phyloP scores from a whole-genome alignment of 768 basidiomycete species.

The Brasilioporus rufonigricans region DNA sequence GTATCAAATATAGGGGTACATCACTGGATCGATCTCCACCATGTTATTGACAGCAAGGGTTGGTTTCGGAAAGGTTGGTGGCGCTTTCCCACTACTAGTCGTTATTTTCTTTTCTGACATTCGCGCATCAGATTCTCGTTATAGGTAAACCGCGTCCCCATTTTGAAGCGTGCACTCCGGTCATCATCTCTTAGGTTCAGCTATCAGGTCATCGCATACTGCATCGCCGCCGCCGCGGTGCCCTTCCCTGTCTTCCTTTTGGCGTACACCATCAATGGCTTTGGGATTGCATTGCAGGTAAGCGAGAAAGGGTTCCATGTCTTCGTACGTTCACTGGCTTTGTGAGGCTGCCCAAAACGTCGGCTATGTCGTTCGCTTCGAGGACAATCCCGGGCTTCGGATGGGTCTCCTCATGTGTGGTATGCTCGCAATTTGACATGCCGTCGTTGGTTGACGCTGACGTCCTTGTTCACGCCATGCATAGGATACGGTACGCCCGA shows the following conservation, averaged over 20 bases:
- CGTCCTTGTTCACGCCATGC: background rate
- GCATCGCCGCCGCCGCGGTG: background rate
- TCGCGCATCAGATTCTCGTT: constrained; percentile 33
- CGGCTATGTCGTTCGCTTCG: constrained; percentile 39
- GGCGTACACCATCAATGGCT: constrained; percentile 2
- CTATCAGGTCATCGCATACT: constrained; percentile 4
- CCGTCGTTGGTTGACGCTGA: constrained; percentile 18
- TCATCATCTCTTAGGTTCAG: background rate
- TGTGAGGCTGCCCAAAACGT: constrained; percentile 43
- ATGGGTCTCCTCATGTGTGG: constrained; percentile 46
- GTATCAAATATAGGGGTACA: constrained; percentile 33
- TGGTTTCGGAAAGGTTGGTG: constrained; percentile 40
- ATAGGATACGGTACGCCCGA: constrained; percentile 1
- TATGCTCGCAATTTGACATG: constrained; percentile 34
- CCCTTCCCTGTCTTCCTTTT: constrained; percentile 2
- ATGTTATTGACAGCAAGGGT: constrained; percentile 40
- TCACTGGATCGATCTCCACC: constrained; percentile 42
- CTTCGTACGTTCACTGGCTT: constrained; percentile 14
- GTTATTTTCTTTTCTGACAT: background rate
- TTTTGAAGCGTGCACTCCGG: constrained; percentile 18
- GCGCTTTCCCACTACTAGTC: background rate
- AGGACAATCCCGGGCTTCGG: constrained; percentile 33
- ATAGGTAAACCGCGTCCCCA: constrained; percentile 39
- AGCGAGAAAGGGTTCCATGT: constrained; percentile 5
- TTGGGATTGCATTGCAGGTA: constrained; percentile 4